These are phyloP conservation scores for Dactylellina leptospora DNA, from an alignment of 2,329 filamentous ascomycete species.

Conservation along the genomic window DNA sequence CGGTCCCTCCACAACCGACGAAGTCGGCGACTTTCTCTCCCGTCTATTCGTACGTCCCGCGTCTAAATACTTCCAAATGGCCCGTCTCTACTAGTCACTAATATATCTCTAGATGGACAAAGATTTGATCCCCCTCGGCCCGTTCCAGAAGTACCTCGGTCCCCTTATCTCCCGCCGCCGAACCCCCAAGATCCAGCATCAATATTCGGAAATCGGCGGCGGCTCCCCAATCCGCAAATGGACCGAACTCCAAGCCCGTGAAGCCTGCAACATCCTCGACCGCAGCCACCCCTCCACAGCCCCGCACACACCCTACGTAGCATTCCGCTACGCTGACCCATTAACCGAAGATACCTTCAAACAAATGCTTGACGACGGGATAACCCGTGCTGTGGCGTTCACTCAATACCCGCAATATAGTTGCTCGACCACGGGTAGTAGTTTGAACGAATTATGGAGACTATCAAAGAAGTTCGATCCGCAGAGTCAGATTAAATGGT, in stretches of 20 bases:
- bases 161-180: conserved; percentile 84
- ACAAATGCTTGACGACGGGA: conserved; percentile 83
- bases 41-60: conserved; percentile 79
- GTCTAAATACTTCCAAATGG: background rate
- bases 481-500: conserved; percentile 85
- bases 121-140: conserved; percentile 94
- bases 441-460: conserved; percentile 93
- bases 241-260: conserved; percentile 90
- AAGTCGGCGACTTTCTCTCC: conserved; percentile 89
- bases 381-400: conserved; percentile 93
- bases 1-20: conserved; percentile 83
- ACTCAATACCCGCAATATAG: conserved; percentile 99
- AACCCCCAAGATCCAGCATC: conserved; percentile 95
- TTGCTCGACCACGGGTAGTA: conserved; percentile 95
- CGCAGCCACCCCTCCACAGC: conserved; percentile 89
- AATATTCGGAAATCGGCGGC: conserved; percentile 93
- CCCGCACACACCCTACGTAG: conserved; percentile 96
- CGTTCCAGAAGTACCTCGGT: conserved; percentile 87
- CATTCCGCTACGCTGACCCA: conserved; percentile 93
- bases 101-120: conserved; percentile 74
- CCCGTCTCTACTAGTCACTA: background rate
- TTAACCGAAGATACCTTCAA: conserved; percentile 94
- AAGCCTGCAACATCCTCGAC: conserved; percentile 98
- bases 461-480: conserved; percentile 78
- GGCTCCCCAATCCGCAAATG: conserved; percentile 98